Conservation (phyloP, 768 basidiomycete species). For the Psilocybe cubensis region DNA sequence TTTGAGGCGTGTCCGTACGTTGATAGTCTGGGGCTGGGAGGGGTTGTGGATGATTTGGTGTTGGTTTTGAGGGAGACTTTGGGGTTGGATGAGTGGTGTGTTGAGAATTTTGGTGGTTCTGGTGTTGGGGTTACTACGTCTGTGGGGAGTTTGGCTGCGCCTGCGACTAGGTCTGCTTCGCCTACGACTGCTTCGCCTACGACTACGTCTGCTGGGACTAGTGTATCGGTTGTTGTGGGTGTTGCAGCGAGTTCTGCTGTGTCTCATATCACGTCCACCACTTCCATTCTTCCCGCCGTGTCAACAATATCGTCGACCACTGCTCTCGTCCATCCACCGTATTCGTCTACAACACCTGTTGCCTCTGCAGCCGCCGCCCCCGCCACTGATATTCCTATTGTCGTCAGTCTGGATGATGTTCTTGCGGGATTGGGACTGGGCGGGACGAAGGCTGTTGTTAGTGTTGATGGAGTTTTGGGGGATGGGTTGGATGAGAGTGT, state of each 20-base stretch:
- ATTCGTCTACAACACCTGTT: neutral
- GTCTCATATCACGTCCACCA: neutral
- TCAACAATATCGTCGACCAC: neutral
- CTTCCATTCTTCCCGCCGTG: neutral
- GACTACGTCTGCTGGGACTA: neutral
- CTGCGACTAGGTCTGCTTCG: neutral
- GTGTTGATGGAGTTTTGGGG: conserved; percentile 25
- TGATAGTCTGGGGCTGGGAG: neutral
- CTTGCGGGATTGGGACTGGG: conserved; percentile 22
- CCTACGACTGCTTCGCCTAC: neutral
- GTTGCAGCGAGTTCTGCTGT: neutral
- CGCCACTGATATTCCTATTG: conserved; percentile 19
- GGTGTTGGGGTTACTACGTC: neutral
- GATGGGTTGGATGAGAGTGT: conserved; percentile 17
- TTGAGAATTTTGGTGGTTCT: neutral
- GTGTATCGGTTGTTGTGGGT: neutral
- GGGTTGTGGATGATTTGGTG: neutral
- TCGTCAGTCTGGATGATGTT: conserved; percentile 28
- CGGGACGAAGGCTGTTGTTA: conserved; percentile 14
- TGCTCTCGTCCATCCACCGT: neutral
- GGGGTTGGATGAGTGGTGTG: neutral
- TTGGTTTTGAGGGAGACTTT: neutral
- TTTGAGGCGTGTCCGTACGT: neutral
- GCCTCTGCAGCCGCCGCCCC: neutral
- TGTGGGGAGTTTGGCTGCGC: neutral